Evolutionary conservation across 2,329 filamentous ascomycete species (phyloP).

Genomic region (Biscogniauxia sp.): DNA sequence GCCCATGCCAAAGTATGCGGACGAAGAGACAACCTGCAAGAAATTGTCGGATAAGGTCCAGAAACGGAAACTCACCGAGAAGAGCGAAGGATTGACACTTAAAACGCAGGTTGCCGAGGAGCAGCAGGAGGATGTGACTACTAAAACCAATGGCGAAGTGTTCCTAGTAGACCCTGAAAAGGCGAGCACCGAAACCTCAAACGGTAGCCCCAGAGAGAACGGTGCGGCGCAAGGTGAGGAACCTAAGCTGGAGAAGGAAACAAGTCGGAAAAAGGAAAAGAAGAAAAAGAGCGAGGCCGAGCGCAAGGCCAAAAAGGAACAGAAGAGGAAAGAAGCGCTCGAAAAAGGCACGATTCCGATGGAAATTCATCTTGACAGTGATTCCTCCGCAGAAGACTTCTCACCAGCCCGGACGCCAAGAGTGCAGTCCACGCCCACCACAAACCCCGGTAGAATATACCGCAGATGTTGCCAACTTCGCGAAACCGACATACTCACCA

Average conservation of each 20-base stretch:
- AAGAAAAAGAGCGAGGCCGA: conserved; percentile 95
- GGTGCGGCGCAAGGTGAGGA: conserved; percentile 31
- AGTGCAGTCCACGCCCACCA: conserved; percentile 71
- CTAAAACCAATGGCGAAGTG: conserved; percentile 42
- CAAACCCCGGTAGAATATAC: conserved; percentile 89
- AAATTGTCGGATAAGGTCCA: conserved; percentile 52
- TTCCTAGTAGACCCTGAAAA: conserved; percentile 41
- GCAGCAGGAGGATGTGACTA: conserved; percentile 50
- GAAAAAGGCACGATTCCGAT: conserved; percentile 84
- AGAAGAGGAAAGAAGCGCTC: conserved; percentile 78
- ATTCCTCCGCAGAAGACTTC: conserved; percentile 46
- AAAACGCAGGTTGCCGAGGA: conserved; percentile 63
- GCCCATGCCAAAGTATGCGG: conserved; percentile 74
- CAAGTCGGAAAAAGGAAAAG: conserved; percentile 83
- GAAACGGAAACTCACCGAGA: conserved; percentile 65
- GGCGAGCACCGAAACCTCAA: conserved; percentile 28
- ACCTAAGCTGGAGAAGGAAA: conserved; percentile 38
- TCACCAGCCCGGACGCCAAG: conserved; percentile 38
- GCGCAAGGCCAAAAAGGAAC: conserved; percentile 86
- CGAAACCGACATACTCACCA: conserved; percentile 88
- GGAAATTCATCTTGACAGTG: conserved; percentile 72
- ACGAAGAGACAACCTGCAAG: conserved; percentile 54
- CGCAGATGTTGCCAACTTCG: conserved; percentile 89
- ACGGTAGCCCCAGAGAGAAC: conserved; percentile 28
- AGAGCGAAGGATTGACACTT: conserved; percentile 70